A percentile compares a stretch with the other conserved stretches of the same genome.
Conservation (phyloP, 495 filamentous ascomycete genomes). For the Podospora anserina region DNA sequence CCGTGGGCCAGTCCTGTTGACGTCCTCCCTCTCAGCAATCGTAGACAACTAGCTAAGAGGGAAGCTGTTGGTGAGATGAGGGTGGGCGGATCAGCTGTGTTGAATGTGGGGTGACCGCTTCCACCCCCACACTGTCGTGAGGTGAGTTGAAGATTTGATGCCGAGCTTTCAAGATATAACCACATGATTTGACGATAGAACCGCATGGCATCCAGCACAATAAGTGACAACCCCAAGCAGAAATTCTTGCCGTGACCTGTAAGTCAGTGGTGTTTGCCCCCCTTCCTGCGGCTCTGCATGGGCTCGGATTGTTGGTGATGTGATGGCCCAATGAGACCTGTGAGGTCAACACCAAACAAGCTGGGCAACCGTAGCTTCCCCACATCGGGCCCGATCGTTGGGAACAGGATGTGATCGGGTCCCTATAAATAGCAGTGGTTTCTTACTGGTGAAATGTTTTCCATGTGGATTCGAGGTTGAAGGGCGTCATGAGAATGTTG, state of each 20-base stretch:
- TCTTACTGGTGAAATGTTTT: neutral
- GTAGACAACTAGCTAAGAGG: neutral
- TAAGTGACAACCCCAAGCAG: neutral
- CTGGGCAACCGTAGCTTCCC: neutral
- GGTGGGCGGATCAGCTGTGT: neutral
- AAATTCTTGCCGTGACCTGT: neutral
- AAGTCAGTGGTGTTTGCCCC: neutral
- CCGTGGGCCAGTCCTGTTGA: no score
- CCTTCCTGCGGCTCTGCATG: neutral
- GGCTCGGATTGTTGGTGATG: neutral
- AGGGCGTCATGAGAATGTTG: neutral
- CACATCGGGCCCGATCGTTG: slow-evolving; percentile 3
- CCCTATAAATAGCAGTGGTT: slow-evolving; percentile 4
- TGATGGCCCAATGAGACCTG: neutral
- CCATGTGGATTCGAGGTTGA: neutral
- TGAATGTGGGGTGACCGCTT: neutral
- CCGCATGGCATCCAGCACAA: neutral
- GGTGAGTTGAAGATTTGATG: no score
- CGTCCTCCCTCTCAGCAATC: no score
- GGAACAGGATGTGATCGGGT: slow-evolving; percentile 4
- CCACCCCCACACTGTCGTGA: neutral
- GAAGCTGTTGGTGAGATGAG: neutral
- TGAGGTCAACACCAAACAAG: neutral
- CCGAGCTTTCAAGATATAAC: neutral
- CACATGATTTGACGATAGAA: neutral